Evolutionary conservation across 768 basidiomycete genomes (phyloP), one percentile per base, ranked within the genome.

Genomic region (Pholiota molesta): DNA sequence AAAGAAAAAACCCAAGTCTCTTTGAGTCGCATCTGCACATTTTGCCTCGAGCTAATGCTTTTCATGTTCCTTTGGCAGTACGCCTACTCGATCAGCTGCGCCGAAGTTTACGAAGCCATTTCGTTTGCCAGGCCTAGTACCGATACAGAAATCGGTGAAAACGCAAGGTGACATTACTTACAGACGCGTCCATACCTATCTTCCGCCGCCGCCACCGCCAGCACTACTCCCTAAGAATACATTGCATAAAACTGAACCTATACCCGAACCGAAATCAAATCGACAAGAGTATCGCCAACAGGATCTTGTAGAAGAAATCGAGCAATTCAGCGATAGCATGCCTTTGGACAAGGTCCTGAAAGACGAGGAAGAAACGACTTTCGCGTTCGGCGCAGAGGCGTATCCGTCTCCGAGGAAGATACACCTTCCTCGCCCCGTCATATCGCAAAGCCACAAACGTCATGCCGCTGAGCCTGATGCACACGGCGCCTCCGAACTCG

Each of bases 1-100:
- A 65, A 76, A 71, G 60, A 44, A 42, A 7, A 77, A 75, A 39
- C 35, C 54, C 8, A 69, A 59, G 73, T 73, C 39, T 67, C 28
- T 47, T 63, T 59, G 21, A 19, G 3, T 35, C 13, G 16, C 8
- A 19, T 8, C 23, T 7, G 16, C 23, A 28, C 52, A 42, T 14
- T 33, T 26, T 19, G 3, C 3, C 6, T 31, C 9, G 19, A 29
- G 17, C 42, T 40, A 44, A 40, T 33, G 17, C 11, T n/a, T 29
- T 16, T 42, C 26, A 23, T 44, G 40, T 19, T 28, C 11, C 11
- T 40, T 23, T 14, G 16, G 10, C 13, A 57, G 56, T 8, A 26
- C 16, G n/a, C 44, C 45, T 21, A 8, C 23, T 10, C 47, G 47
- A 7, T 13, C 47, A 17, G 31, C 57, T 9, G 47, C 19, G 33